Evolutionary conservation across 1,139 yeast species (phyloP), one percentile per base, ranked within the genome.

Genomic region (Yamadazyma spencermartinsiae): DNA sequence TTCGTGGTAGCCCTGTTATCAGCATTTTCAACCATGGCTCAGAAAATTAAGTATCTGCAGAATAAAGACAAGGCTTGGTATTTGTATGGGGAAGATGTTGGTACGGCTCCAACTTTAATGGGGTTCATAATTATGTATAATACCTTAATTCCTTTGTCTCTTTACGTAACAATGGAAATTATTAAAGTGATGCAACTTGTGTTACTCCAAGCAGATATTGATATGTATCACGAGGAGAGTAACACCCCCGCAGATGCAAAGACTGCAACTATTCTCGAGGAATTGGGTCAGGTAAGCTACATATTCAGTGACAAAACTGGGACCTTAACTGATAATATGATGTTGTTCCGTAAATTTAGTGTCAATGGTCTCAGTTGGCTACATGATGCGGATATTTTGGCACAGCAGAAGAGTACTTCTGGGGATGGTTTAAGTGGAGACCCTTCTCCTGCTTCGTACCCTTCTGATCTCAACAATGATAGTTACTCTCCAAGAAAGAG

Each of bases 281-380:
- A 94, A 61, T 69, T 94, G 50, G 99, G 99, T 3, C 99, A 94
- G 58, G 98, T 94, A 0, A 83, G 95, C 38, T 90, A 90, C 54
- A 76, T 94, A 4, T 94, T 94, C 59, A 86, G 96, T 47, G 99
- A 94, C 60, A 94, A 94, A 60, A 94, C 98, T 0, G 99, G 99
- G 10, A 94, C 98, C 0, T 72, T 94, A 44, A 94, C 99, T 0
- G 96, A 89, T 54, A 89, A 89, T 56, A 65, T 80, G 51, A 89
- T 89, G 97, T 66, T 88, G 19, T 89, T 89, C 56, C 72, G 95
- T 36, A 88, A 87, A 52, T 76, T 89, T 48, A 80, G 92, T 16
- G 82, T 89, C 4, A 85, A 86, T 43, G 99, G 99, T 1, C 75
- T 84, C 4, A 80, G 95, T 5, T 92, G 97, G 96, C 55, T 82